phyloP scores from a whole-genome alignment of 495 filamentous ascomycete species.

The Acidiella bohemica region DNA sequence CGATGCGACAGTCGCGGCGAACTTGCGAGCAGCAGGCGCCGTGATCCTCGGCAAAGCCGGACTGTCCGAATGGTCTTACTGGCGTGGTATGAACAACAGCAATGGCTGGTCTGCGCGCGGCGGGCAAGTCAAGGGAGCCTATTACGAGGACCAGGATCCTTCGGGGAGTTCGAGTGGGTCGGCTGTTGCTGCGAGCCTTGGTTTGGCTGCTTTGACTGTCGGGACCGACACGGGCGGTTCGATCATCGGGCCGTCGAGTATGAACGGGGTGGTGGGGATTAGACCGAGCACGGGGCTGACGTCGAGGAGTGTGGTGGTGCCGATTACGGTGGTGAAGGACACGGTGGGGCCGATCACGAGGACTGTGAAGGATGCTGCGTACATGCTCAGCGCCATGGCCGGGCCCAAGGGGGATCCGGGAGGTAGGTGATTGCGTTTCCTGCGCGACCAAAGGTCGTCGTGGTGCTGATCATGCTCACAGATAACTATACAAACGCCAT shows the following conservation, averaged over 20 bases:
- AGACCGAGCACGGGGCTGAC: slow-evolving; percentile 15
- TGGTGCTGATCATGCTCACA: no score
- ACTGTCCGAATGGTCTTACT: slow-evolving; percentile 33
- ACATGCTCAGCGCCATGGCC: not conserved
- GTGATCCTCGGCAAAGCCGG: slow-evolving; percentile 39
- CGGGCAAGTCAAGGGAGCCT: slow-evolving; percentile 6
- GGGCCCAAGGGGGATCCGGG: not conserved
- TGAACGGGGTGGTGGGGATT: slow-evolving; percentile 13
- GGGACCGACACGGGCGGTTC: slow-evolving; percentile 16
- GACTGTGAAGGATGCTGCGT: slow-evolving; percentile 11
- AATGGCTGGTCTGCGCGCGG: slow-evolving; percentile 9
- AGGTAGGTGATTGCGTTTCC: no score
- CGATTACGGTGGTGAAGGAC: slow-evolving; percentile 4
- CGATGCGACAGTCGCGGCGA: slow-evolving; percentile 36
- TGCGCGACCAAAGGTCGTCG: no score
- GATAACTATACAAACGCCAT: slow-evolving; percentile 37
- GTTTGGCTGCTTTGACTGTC: not conserved
- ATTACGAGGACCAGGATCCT: not conserved
- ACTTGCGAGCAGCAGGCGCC: slow-evolving; percentile 36
- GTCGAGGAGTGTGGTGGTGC: slow-evolving; percentile 11
- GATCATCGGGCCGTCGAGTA: slow-evolving; percentile 6
- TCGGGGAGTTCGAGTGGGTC: not conserved
- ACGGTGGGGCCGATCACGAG: slow-evolving; percentile 11
- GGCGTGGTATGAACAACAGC: slow-evolving; percentile 1
- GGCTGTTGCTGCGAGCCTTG: not conserved